These are phyloP conservation scores for Scenedesmus sp. DNA, from an alignment of 163 green algal genomes.

Conservation along the genomic window DNA sequence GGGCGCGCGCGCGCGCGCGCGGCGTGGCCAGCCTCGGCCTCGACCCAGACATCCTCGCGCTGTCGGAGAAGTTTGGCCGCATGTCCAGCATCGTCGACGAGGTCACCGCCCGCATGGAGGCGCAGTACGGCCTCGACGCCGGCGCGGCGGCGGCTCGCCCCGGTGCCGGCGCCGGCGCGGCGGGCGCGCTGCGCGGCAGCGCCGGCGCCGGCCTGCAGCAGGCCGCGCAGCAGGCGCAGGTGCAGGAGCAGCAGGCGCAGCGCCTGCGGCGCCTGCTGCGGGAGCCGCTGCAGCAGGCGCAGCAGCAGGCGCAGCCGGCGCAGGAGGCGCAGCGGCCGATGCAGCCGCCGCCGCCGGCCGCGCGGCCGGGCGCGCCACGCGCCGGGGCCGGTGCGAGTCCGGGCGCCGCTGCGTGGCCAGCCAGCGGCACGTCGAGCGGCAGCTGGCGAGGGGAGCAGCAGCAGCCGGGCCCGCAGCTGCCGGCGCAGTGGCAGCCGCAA, in stretches of 20 bases:
- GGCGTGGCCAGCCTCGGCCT: constrained; percentile 30
- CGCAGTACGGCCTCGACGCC: constrained; percentile 20
- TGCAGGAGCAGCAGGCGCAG: constrained; percentile 15
- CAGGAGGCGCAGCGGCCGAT: no score
- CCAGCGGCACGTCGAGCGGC: no score
- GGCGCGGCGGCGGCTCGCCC: neutral
- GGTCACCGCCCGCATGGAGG: constrained; percentile 29
- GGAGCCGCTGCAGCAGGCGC: neutral
- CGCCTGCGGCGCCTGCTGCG: neutral
- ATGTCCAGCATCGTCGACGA: constrained; percentile 32
- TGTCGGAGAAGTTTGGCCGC: constrained; percentile 33
- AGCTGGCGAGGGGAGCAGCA: no score
- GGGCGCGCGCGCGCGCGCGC: constrained; percentile 18
- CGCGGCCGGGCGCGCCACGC: neutral
- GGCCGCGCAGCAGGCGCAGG: neutral
- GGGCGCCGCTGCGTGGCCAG: no score
- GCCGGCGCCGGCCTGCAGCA: neutral
- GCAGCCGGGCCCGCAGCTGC: constrained; percentile 6
- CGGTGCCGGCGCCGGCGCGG: no score
- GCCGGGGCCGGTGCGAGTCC: no score
- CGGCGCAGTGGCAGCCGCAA: neutral
- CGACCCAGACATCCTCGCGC: constrained; percentile 35
- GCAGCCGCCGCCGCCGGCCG: neutral
- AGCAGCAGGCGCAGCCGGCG: neutral
- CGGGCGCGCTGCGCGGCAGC: no score